Evolutionary conservation across 2,329 filamentous ascomycete species (phyloP), one percentile per base, ranked within the genome.

Genomic region (Ophiostoma fasciatum): DNA sequence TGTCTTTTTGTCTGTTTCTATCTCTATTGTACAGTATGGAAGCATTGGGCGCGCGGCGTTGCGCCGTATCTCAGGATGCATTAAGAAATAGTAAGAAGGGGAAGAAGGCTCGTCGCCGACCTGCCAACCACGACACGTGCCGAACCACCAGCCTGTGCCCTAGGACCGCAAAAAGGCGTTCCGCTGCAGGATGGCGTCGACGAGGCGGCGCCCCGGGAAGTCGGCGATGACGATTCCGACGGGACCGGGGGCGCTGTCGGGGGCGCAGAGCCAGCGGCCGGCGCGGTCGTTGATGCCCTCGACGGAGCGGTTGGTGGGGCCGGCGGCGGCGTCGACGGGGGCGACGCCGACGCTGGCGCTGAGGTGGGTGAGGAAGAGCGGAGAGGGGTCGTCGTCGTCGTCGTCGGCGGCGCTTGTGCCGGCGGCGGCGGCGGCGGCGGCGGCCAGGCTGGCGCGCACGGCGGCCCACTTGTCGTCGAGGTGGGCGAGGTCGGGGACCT

Each of bases 221-320:
- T 68, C 64, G 3, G 62, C 52, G 43, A 68, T 66, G 25, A 68
- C 53, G 8, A 68, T 50, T 10, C 64, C 64, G 1, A 60, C 57
- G 18, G 57, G 50, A 13, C 4, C 4, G 11, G 20, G 20, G 9
- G 18, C 18, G 18, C 33, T 27, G n/a, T 37, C 30, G 4, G 38
- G 36, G 10, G 36, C 38, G 15, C 30, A 42, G 26, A 66, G 50
- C 58, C 60, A 66, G 42, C 51, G 49, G 22, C 62, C 62, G 23
- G 62, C 64, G 51, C 58, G 56, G 43, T 66, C 63, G 38, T 68
- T 68, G 54, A 67, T 64, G 20, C 64, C 64, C n/a, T 47, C 45
- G 4, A 64, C 51, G 13, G 43, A 39, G 28, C 51, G 49, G 43
- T 64, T 60, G 35, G 47, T 45, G n/a, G 61, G 56, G 0, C 64